Percentiles rank a stretch among this genome's conserved stretches.
Evolutionary conservation across 176 grass and related monocot species (phyloP).

Genomic region (Canna indica): DNA sequence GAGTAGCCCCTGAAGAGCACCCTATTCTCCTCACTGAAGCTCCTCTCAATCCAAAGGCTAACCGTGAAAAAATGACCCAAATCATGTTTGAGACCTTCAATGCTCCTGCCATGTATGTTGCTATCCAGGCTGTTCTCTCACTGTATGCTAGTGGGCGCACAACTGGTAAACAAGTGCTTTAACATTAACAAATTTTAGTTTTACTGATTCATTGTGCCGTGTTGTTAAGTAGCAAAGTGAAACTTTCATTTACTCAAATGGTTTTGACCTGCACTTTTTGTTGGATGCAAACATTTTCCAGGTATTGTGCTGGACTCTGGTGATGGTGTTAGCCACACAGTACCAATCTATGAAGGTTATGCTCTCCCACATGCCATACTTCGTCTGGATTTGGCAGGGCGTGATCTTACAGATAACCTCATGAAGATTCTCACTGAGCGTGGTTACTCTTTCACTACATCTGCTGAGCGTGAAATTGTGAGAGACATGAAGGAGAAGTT

Average conservation of each 20-base stretch:
- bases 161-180: constrained; percentile 20
- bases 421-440: background rate
- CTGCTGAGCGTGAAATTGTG: constrained; percentile 3
- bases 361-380: background rate
- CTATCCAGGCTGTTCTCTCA: constrained; percentile 58
- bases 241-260: background rate
- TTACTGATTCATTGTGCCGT: background rate
- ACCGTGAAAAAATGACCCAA: constrained; percentile 66
- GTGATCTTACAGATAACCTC: background rate
- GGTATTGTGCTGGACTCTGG: constrained; percentile 36
- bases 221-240: too few relatives aligned
- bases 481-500: background rate
- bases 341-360: constrained; percentile 2
- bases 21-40: constrained; percentile 42
- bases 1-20: constrained; percentile 56
- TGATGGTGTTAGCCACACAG: constrained; percentile 3
- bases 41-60: constrained; percentile 58
- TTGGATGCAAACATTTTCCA: constrained; percentile 3
- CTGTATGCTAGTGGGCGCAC: constrained; percentile 53
- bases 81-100: constrained; percentile 75
- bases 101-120: constrained; percentile 54
- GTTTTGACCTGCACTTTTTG: background rate
- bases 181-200: background rate
- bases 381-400: constrained; percentile 1
- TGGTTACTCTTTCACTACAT: constrained; percentile 1